Evolutionary conservation across 1,139 yeast genomes (phyloP), one percentile per base, ranked within the genome.

Genomic region (Petasospora fabianii): DNA sequence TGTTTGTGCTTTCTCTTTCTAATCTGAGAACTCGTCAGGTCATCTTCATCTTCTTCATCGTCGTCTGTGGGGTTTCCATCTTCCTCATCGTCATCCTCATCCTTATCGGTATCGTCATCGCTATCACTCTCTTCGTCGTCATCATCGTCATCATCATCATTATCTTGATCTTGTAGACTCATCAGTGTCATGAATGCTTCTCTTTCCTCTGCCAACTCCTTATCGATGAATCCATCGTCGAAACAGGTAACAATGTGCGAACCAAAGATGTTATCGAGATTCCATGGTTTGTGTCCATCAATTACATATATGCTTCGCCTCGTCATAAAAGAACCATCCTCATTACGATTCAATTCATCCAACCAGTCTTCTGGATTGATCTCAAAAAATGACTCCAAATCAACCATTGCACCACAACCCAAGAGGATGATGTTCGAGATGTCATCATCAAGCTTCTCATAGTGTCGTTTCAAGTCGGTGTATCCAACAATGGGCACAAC

Each of bases 201-300:
- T 48, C 68, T 73, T 51, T 80, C 83, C 3, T 61, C 56, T n/a
- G 44, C 44, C 38, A 84, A 59, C 37, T 75, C 77, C 30, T 71
- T 73, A 37, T 79, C 81, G 3, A 87, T 71, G 37, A 66, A 70
- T 1, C 96, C 96, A 58, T 92, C 98, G 56, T 92, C 97, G 45
- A 90, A 75, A 59, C 97, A 92, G 6, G 77, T 70, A 10, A 92
- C 77, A 51, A 79, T 70, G n/a, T 78, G 75, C 3, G 95, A 81
- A 3, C 95, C 96, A 69, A 86, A 90, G 38, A 92, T 59, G 59
- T 94, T 94, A 57, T 90, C 96, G 50, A 94, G 66, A 60, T 88
- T 88, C 97, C 97, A 92, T 3, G 98, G 99, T 48, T 97, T 68
- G 49, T 86, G 95, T 5, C 95, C 92, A 61, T 94, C 99, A 44